A percentile compares a stretch with the other conserved stretches of the same genome.
phyloP scores from a whole-genome alignment of 2,329 filamentous ascomycete species.

The Coniochaeta sp. region DNA sequence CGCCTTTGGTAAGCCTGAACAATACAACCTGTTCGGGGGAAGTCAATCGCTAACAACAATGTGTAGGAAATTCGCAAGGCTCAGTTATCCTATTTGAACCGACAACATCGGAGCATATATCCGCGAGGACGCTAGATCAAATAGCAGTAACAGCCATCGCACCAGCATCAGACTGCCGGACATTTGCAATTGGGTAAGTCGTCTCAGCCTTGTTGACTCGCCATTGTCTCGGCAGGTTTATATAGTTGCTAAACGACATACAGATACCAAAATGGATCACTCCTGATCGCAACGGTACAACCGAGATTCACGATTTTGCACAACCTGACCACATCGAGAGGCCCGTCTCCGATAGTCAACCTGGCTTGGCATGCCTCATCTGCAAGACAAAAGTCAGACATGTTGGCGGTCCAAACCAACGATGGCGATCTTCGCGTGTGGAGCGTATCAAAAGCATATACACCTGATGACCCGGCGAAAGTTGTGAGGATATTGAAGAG shows the following conservation, averaged over 20 bases:
- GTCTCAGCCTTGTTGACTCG: not conserved
- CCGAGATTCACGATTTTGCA: slow-evolving; percentile 92
- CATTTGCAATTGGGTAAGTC: slow-evolving; percentile 87
- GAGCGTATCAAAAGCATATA: slow-evolving; percentile 82
- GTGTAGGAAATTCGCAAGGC: slow-evolving; percentile 78
- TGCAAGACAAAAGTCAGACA: slow-evolving; percentile 91
- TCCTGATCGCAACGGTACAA: slow-evolving; percentile 81
- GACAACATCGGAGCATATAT: slow-evolving; percentile 85
- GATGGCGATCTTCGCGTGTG: slow-evolving; percentile 92
- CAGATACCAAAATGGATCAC: slow-evolving; percentile 91
- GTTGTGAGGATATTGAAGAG: slow-evolving; percentile 83
- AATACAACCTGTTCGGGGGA: slow-evolving; percentile 10
- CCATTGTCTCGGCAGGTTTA: not conserved
- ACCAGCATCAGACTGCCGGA: slow-evolving; percentile 81
- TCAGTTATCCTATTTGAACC: slow-evolving; percentile 94
- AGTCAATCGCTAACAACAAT: slow-evolving; percentile 16
- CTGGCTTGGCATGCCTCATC: slow-evolving; percentile 96
- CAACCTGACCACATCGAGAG: slow-evolving; percentile 76
- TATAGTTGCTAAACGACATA: slow-evolving; percentile 7
- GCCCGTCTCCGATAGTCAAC: slow-evolving; percentile 79
- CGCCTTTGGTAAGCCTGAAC: slow-evolving; percentile 71
- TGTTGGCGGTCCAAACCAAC: slow-evolving; percentile 87
- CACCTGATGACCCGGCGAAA: slow-evolving; percentile 68
- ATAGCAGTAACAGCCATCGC: slow-evolving; percentile 93
- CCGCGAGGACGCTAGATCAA: slow-evolving; percentile 79